phyloP scores from a whole-genome alignment of 768 basidiomycete genomes.

The Mycena rebaudengoi region DNA sequence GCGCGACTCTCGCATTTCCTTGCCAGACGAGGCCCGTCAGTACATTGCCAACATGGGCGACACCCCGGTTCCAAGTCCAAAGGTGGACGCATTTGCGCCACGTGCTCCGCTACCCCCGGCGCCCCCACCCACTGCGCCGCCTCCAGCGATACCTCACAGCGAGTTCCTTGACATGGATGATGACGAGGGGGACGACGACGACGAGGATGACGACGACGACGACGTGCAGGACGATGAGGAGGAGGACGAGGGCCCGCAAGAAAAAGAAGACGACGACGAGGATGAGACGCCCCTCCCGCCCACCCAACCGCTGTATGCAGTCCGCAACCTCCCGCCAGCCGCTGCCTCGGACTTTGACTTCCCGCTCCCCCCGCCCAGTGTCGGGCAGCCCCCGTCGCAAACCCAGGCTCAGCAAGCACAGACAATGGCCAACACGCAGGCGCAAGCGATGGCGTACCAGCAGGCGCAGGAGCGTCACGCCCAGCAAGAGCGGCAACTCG shows the following conservation, averaged over 20 bases:
- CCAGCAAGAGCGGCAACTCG: slow-evolving; percentile 13
- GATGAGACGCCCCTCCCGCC: slow-evolving; percentile 22
- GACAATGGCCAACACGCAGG: too few relatives aligned
- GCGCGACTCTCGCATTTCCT: slow-evolving; percentile 73
- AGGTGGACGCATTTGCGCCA: slow-evolving; percentile 46
- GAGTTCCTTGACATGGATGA: slow-evolving; percentile 75
- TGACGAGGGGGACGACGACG: slow-evolving; percentile 51
- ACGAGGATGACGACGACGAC: slow-evolving; percentile 43
- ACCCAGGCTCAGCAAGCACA: slow-evolving; percentile 16
- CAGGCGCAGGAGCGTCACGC: slow-evolving; percentile 31
- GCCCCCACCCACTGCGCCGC: too few relatives aligned
- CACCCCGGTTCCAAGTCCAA: slow-evolving; percentile 66
- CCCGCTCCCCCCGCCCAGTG: slow-evolving; percentile 21
- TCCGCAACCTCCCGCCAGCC: slow-evolving; percentile 1
- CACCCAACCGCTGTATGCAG: slow-evolving; percentile 19
- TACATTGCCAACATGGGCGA: slow-evolving; percentile 77
- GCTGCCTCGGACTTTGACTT: slow-evolving; percentile 21
- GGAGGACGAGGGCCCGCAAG: slow-evolving; percentile 27
- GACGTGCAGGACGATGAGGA: slow-evolving; percentile 34
- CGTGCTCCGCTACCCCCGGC: slow-evolving; percentile 16
- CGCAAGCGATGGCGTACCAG: slow-evolving; percentile 22
- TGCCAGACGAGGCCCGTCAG: slow-evolving; percentile 80
- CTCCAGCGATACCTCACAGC: too few relatives aligned
- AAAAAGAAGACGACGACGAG: slow-evolving; percentile 43
- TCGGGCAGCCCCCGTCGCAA: slow-evolving; percentile 10